phyloP scores from a whole-genome alignment of 345 rosid genomes.

The Rhodomyrtus tomentosa region DNA sequence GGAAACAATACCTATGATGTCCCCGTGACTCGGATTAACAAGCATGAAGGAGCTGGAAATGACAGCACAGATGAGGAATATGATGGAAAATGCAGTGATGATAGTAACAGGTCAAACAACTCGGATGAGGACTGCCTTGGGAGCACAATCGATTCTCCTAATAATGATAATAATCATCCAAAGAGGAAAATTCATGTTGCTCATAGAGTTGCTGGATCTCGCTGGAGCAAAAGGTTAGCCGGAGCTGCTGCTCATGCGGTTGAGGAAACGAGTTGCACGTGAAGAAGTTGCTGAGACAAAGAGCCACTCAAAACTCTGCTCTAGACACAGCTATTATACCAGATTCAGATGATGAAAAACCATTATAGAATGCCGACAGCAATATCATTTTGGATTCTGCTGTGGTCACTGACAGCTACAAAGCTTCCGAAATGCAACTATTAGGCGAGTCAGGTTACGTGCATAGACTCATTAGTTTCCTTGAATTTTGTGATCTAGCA shows the following conservation, averaged over 20 bases:
- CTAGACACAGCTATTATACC: conserved; percentile 13
- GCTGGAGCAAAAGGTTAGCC: conserved; percentile 22
- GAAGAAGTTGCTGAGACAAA: conserved; percentile 44
- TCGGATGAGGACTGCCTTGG: conserved; percentile 13
- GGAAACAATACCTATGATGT: neutral
- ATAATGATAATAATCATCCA: conserved; percentile 7
- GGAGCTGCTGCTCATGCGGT: conserved; percentile 10
- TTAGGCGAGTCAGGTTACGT: neutral
- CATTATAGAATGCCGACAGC: neutral
- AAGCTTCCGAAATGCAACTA: neutral
- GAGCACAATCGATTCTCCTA: neutral
- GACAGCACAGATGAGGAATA: conserved; percentile 5
- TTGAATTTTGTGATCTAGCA: neutral
- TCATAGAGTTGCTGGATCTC: conserved; percentile 10
- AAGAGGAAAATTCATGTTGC: neutral
- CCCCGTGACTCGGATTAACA: conserved; percentile 13
- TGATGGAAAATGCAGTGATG: neutral
- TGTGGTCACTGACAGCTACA: neutral
- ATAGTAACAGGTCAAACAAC: neutral
- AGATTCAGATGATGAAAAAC: conserved; percentile 32
- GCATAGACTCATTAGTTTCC: neutral
- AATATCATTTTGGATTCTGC: neutral
- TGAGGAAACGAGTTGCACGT: conserved; percentile 18
- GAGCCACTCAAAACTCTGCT: conserved; percentile 44
- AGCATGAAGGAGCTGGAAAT: conserved; percentile 8